Evolutionary conservation across 305 asterid species (phyloP).

Genomic region (Fraxinus sp.): DNA sequence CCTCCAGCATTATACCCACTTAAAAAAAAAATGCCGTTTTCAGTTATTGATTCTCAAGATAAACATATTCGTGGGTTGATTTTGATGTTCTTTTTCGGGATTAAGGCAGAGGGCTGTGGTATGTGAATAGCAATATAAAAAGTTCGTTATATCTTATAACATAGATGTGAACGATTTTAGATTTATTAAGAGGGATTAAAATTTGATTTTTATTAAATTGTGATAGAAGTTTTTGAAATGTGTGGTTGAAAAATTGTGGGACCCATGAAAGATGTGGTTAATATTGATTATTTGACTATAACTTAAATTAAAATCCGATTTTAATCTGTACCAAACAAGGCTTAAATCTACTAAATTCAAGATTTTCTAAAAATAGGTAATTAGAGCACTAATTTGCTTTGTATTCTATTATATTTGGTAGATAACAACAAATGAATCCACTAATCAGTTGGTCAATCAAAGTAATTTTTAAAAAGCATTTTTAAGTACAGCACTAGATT

Average conservation of each 20-base stretch:
- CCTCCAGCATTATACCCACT: constrained; percentile 63
- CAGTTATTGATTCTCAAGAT: constrained; percentile 65
- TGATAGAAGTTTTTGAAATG: no score
- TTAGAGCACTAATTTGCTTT: constrained; percentile 5
- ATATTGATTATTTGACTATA: no score
- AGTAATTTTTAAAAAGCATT: constrained; percentile 30
- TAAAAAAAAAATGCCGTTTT: background rate
- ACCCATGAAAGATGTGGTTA: no score
- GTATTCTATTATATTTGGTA: background rate
- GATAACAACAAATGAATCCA: constrained; percentile 43
- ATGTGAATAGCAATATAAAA: background rate
- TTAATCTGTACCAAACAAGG: no score
- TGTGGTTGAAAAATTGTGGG: no score
- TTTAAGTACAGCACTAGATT: constrained; percentile 54
- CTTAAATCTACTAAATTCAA: constrained; percentile 19
- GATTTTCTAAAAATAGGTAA: background rate
- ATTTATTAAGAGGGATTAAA: background rate
- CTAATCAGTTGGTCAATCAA: constrained; percentile 70
- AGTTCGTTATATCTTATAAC: background rate
- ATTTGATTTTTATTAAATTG: no score
- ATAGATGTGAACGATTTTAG: background rate
- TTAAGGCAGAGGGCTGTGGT: background rate
- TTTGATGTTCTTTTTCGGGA: background rate
- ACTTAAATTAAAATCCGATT: no score
- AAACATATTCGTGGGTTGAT: constrained; percentile 4